phyloP scores from a whole-genome alignment of 768 basidiomycete genomes.

The Serendipita sp. region DNA sequence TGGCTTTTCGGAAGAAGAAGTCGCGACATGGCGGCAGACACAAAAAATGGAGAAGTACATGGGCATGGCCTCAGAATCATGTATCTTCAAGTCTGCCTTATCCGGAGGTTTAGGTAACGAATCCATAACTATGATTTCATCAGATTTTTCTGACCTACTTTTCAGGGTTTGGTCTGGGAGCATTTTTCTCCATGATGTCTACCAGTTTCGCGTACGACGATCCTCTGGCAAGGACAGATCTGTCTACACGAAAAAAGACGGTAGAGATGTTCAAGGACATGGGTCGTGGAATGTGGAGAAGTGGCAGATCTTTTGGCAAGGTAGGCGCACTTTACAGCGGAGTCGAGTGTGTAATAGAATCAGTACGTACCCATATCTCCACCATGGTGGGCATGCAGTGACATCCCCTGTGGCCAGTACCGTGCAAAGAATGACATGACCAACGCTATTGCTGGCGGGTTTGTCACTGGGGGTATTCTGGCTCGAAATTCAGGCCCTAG shows the following conservation, averaged over 20 bases:
- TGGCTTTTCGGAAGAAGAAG: conserved; percentile 68
- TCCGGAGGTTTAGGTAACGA: conserved; percentile 65
- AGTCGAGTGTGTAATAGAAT: conserved; percentile 89
- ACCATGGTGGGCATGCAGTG: background rate
- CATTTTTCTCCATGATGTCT: conserved; percentile 93
- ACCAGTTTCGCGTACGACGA: conserved; percentile 92
- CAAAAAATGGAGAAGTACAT: conserved; percentile 69
- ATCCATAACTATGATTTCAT: background rate
- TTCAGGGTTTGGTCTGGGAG: conserved; percentile 79
- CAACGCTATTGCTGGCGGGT: conserved; percentile 78
- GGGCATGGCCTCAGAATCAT: conserved; percentile 65
- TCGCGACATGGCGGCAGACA: conserved; percentile 44
- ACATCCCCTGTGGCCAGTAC: conserved; percentile 38
- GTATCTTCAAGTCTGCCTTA: conserved; percentile 64
- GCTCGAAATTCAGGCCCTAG: conserved; percentile 78
- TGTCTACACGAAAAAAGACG: conserved; percentile 59
- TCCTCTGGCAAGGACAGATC: conserved; percentile 41
- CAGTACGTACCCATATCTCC: conserved; percentile 36
- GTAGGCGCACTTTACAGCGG: conserved; percentile 92
- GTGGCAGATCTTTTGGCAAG: conserved; percentile 84
- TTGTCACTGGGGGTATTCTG: conserved; percentile 75
- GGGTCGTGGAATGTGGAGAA: conserved; percentile 82
- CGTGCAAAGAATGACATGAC: conserved; percentile 92
- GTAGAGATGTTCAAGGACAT: conserved; percentile 81
- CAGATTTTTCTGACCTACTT: background rate